phyloP scores from a whole-genome alignment of 805 yeast genomes.

The Metschnikowia chrysomelidarum region DNA sequence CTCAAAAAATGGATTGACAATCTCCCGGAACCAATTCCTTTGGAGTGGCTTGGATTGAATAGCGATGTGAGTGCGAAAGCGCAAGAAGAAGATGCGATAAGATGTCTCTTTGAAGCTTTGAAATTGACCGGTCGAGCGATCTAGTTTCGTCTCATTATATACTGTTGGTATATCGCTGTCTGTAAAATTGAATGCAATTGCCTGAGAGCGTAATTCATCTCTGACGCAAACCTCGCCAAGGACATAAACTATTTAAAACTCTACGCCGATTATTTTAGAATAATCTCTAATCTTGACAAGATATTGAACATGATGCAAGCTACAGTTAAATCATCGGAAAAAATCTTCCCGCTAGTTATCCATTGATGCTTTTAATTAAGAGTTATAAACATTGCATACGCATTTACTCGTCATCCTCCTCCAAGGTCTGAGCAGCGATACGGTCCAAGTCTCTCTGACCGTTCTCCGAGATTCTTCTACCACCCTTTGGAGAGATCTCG shows the following conservation, averaged over 20 bases:
- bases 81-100: slow-evolving; percentile 22
- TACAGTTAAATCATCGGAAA: no score
- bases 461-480: slow-evolving; percentile 98
- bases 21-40: slow-evolving; percentile 53
- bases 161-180: no score
- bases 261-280: background rate
- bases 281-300: no score
- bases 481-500: slow-evolving; percentile 96
- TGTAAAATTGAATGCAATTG: no score
- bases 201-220: no score
- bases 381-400: slow-evolving; percentile 18
- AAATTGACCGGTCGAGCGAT: no score
- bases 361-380: slow-evolving; percentile 18
- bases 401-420: slow-evolving; percentile 64
- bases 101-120: no score
- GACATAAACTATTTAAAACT: background rate
- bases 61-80: slow-evolving; percentile 40
- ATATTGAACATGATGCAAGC: no score
- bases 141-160: no score
- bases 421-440: slow-evolving; percentile 98
- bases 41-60: slow-evolving; percentile 53
- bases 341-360: slow-evolving; percentile 1
- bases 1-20: slow-evolving; percentile 48
- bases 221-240: no score
- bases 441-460: slow-evolving; percentile 99